Evolutionary conservation across 2,329 filamentous ascomycete species (phyloP).

Genomic region (Penicillium hesseltinei): DNA sequence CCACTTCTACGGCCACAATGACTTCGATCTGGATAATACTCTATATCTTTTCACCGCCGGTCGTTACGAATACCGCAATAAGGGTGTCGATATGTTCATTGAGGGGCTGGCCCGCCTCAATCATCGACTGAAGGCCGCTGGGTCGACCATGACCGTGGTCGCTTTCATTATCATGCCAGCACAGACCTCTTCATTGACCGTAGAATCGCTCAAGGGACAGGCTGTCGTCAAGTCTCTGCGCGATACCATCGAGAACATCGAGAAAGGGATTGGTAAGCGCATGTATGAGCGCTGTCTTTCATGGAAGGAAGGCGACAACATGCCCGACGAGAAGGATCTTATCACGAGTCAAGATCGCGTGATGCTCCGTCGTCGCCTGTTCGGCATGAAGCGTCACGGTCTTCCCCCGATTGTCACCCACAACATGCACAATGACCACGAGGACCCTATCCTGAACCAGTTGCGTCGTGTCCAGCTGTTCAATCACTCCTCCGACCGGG

Average conservation of each 20-base stretch:
- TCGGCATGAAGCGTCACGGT: slow-evolving; percentile 90
- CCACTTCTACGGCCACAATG: slow-evolving; percentile 97
- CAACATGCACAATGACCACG: slow-evolving; percentile 93
- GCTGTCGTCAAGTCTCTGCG: slow-evolving; percentile 94
- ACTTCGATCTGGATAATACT: slow-evolving; percentile 95
- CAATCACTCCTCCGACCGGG: slow-evolving; percentile 90
- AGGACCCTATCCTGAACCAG: slow-evolving; percentile 94
- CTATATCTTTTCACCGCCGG: slow-evolving; percentile 97
- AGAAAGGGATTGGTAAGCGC: slow-evolving; percentile 85
- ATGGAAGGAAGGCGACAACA: slow-evolving; percentile 90
- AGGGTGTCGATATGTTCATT: slow-evolving; percentile 99
- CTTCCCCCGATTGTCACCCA: slow-evolving; percentile 96
- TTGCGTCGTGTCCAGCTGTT: slow-evolving; percentile 94
- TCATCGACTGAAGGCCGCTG: slow-evolving; percentile 79
- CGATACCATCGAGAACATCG: slow-evolving; percentile 89
- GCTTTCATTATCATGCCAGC: slow-evolving; percentile 99
- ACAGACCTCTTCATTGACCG: slow-evolving; percentile 89
- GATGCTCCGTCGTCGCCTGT: slow-evolving; percentile 82
- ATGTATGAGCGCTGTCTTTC: slow-evolving; percentile 91
- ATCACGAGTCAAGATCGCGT: slow-evolving; percentile 91
- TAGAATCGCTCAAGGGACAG: slow-evolving; percentile 93
- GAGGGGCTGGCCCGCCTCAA: slow-evolving; percentile 93
- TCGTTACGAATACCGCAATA: slow-evolving; percentile 96
- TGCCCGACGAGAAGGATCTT: slow-evolving; percentile 95
- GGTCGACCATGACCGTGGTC: slow-evolving; percentile 90